These are phyloP conservation scores for Letharia lupina DNA, from an alignment of 495 filamentous ascomycete species.

Conservation along the genomic window DNA sequence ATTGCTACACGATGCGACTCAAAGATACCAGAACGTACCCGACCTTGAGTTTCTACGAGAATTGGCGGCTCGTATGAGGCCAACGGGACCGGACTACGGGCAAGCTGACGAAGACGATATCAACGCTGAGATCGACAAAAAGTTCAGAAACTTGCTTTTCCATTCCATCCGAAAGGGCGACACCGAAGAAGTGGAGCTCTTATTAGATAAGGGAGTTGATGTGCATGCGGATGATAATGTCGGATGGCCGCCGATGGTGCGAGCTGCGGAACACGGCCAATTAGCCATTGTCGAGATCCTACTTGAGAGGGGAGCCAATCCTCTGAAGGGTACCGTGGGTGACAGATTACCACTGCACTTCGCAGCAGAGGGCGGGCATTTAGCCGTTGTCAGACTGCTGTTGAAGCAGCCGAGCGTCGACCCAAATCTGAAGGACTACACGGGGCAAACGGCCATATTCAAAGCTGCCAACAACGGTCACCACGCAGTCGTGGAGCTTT, in stretches of 20 bases:
- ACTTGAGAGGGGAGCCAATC: constrained; percentile 12
- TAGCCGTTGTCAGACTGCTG: constrained; percentile 8
- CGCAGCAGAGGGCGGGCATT: constrained; percentile 10
- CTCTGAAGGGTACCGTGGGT: constrained; percentile 2
- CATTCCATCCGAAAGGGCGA: constrained; percentile 11
- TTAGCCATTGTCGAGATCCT: constrained; percentile 4
- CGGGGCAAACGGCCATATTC: constrained; percentile 14
- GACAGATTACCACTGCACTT: constrained; percentile 15
- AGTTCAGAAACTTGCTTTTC: constrained; percentile 15
- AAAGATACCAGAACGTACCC: constrained; percentile 12
- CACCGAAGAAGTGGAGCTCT: constrained; percentile 1
- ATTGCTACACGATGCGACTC: constrained; percentile 10
- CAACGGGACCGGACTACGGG: background rate
- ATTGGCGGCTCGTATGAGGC: constrained; percentile 2
- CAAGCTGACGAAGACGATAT: background rate
- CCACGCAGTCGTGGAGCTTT: constrained; percentile 8
- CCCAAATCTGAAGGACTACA: constrained; percentile 6
- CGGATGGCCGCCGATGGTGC: constrained; percentile 11
- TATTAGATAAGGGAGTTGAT: constrained; percentile 16
- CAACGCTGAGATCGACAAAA: constrained; percentile 10
- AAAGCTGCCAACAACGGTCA: constrained; percentile 9
- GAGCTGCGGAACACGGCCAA: constrained; percentile 7
- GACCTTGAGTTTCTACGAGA: constrained; percentile 17
- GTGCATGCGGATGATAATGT: background rate
- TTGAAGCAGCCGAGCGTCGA: constrained; percentile 5